A percentile compares a stretch with the other conserved stretches of the same genome.
Evolutionary conservation across 108 stramenopile genomes (phyloP).

Genomic region (Parietichytrium sp.): DNA sequence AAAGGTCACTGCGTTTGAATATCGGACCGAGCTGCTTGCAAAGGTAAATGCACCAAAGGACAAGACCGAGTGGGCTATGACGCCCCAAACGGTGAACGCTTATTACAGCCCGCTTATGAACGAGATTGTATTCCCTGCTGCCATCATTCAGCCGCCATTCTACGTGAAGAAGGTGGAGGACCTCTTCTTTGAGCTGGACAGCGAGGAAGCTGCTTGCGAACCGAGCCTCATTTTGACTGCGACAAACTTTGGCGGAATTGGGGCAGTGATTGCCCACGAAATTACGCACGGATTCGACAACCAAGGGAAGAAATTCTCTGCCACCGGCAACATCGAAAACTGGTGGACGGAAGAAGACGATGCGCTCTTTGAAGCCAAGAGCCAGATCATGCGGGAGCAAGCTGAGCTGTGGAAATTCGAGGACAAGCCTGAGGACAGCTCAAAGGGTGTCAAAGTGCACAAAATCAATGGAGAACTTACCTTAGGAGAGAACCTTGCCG

Average conservation of each 20-base stretch:
- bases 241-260: slow-evolving; percentile 76
- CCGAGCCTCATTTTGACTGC: slow-evolving; percentile 45
- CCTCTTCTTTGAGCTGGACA: not conserved
- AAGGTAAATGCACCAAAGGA: slow-evolving; percentile 81
- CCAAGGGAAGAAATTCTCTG: slow-evolving; percentile 76
- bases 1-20: slow-evolving; percentile 65
- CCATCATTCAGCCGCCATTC: slow-evolving; percentile 79
- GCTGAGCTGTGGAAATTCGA: slow-evolving; percentile 64
- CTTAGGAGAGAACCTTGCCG: slow-evolving; percentile 66
- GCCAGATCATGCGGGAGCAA: slow-evolving; percentile 74
- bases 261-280: slow-evolving; percentile 78
- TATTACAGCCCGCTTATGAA: slow-evolving; percentile 47
- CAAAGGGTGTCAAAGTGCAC: slow-evolving; percentile 57
- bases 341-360: slow-evolving; percentile 73
- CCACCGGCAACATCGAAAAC: slow-evolving; percentile 71
- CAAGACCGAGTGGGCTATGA: slow-evolving; percentile 76
- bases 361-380: slow-evolving; percentile 45
- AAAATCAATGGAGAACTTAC: slow-evolving; percentile 63
- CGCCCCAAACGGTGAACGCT: slow-evolving; percentile 79
- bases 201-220: too few species aligned
- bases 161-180: slow-evolving; percentile 73
- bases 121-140: slow-evolving; percentile 70
- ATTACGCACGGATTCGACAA: slow-evolving; percentile 86
- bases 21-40: slow-evolving; percentile 56
- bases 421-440: slow-evolving; percentile 55